A percentile compares a stretch with the other conserved stretches of the same genome.
Conservation (phyloP, 2,329 filamentous ascomycete genomes). For the Colletotrichum sp. region DNA sequence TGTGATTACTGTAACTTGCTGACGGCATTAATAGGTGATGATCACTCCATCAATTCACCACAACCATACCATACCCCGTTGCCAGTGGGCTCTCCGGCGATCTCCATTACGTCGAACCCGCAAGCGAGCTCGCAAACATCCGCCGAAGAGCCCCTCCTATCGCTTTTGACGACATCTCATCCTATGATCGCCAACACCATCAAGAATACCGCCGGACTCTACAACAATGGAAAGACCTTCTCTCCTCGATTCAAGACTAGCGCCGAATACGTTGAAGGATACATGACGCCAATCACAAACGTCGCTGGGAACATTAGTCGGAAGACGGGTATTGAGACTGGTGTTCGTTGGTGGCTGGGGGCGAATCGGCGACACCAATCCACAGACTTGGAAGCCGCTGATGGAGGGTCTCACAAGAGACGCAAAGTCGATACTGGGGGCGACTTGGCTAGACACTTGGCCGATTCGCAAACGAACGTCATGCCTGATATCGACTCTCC, state of each 20-base stretch:
- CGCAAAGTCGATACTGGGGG: conserved; percentile 56
- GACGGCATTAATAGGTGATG: neutral
- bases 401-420: conserved; percentile 58
- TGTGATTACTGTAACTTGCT: neutral
- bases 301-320: conserved; percentile 85
- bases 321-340: conserved; percentile 85
- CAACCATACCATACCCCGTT: conserved; percentile 48
- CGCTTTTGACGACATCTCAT: conserved; percentile 86
- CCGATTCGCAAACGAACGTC: conserved; percentile 16
- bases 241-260: conserved; percentile 88
- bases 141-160: conserved; percentile 80
- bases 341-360: conserved; percentile 83
- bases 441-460: conserved; percentile 27
- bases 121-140: conserved; percentile 43
- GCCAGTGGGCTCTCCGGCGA: conserved; percentile 39
- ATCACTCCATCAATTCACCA: conserved; percentile 72
- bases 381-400: conserved; percentile 51
- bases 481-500: conserved; percentile 21
- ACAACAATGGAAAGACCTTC: conserved; percentile 87
- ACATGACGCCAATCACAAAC: conserved; percentile 83
- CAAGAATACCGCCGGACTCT: conserved; percentile 82
- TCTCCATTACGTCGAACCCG: conserved; percentile 36
- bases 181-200: conserved; percentile 86
- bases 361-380: conserved; percentile 57
- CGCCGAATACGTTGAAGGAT: conserved; percentile 89